These are phyloP conservation scores for Peribolospora kevripleyi DNA, from an alignment of 768 basidiomycete species.

Conservation along the genomic window DNA sequence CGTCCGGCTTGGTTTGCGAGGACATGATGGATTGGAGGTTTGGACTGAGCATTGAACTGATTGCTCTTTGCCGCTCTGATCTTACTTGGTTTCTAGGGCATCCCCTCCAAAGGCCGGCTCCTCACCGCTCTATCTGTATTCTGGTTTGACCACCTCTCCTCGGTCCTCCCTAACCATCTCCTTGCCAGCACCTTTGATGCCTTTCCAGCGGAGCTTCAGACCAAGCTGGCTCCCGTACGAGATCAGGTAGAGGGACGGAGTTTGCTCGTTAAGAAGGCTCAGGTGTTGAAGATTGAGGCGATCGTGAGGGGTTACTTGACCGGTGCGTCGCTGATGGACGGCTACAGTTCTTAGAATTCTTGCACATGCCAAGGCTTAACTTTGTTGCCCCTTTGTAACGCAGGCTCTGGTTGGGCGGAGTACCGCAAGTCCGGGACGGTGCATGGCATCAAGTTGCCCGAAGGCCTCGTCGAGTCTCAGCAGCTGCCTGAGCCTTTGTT, in stretches of 20 bases:
- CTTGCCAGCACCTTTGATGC: conserved; percentile 47
- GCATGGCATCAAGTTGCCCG: conserved; percentile 54
- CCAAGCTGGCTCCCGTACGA: conserved; percentile 26
- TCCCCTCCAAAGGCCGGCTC: conserved; percentile 76
- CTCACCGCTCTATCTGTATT: conserved; percentile 75
- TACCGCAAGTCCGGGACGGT: conserved; percentile 71
- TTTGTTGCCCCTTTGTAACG: background rate
- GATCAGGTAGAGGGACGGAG: conserved; percentile 55
- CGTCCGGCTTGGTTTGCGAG: background rate
- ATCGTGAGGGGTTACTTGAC: conserved; percentile 92
- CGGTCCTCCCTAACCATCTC: conserved; percentile 47
- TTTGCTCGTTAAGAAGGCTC: conserved; percentile 76
- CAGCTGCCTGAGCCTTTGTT: conserved; percentile 62
- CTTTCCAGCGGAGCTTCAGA: conserved; percentile 56
- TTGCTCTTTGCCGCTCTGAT: background rate
- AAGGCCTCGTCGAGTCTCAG: conserved; percentile 59
- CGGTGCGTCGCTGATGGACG: conserved; percentile 29
- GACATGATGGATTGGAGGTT: too few species aligned
- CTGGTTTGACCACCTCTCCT: conserved; percentile 67
- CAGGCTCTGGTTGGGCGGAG: conserved; percentile 89
- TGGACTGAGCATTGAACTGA: too few species aligned
- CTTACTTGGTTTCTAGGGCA: conserved; percentile 35
- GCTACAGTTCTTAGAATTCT: background rate
- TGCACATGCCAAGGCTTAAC: background rate
- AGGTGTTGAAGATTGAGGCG: conserved; percentile 73